These are phyloP conservation scores for Fusarium nisikadoi DNA, from an alignment of 2,329 filamentous ascomycete genomes.

Conservation along the genomic window DNA sequence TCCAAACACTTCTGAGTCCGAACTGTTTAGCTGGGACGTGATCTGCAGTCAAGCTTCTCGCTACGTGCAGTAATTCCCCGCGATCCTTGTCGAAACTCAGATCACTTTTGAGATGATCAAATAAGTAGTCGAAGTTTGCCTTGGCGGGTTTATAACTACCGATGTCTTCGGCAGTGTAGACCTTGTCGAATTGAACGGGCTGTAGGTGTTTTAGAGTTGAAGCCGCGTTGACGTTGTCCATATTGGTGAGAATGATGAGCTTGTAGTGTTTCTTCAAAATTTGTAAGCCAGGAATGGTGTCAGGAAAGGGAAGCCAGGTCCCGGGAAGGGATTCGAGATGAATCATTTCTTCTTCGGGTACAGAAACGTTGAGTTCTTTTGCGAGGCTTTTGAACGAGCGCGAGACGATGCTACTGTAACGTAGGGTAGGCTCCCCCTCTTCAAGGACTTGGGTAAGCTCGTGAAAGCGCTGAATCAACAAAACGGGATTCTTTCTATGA, in stretches of 20 bases:
- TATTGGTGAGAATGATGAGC: constrained; percentile 8
- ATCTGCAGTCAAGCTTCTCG: constrained; percentile 25
- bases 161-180: constrained; percentile 20
- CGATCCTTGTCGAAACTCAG: constrained; percentile 6
- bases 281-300: neutral
- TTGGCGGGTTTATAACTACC: constrained; percentile 20
- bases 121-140: constrained; percentile 20
- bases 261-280: constrained; percentile 18
- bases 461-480: neutral
- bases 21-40: constrained; percentile 16
- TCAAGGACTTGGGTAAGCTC: neutral
- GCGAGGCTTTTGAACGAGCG: constrained; percentile 4
- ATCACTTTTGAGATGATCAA: constrained; percentile 1
- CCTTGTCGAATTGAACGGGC: constrained; percentile 11
- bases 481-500: neutral
- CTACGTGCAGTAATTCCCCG: constrained; percentile 13
- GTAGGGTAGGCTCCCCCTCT: neutral
- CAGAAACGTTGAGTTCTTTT: neutral
- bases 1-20: constrained; percentile 10
- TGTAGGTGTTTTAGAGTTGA: neutral
- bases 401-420: neutral
- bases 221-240: constrained; percentile 12
- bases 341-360: neutral
- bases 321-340: neutral
- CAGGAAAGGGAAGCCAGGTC: constrained; percentile 10